Conservation (phyloP, 2,329 filamentous ascomycete species). For the Colletotrichum tropicicola region DNA sequence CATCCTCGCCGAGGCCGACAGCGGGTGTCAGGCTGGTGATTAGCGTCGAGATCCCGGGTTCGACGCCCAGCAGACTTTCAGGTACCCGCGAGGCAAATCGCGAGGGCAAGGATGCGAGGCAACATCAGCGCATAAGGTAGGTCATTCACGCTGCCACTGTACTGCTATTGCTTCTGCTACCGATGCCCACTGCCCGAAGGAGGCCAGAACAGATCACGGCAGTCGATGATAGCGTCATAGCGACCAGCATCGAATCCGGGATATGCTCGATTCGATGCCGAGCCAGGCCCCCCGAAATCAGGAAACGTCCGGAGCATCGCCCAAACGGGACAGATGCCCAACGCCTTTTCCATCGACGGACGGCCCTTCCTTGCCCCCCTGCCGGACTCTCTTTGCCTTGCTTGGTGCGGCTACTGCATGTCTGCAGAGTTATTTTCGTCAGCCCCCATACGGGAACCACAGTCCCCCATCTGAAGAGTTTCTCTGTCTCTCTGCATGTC, state of each 20-base stretch:
- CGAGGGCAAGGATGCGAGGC: background rate
- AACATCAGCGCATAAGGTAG: too few species aligned
- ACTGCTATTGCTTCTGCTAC: too few species aligned
- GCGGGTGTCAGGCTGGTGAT: background rate
- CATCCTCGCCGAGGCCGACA: too few species aligned
- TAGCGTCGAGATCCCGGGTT: conserved; percentile 16
- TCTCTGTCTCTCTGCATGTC: too few species aligned
- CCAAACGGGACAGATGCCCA: conserved; percentile 11
- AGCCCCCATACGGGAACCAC: conserved; percentile 2
- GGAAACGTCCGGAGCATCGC: conserved; percentile 1
- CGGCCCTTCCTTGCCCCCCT: background rate
- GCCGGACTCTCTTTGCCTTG: background rate
- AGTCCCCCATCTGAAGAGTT: too few species aligned
- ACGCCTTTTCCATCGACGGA: too few species aligned
- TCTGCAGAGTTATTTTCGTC: background rate
- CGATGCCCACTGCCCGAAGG: too few species aligned
- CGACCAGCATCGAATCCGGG: conserved; percentile 1
- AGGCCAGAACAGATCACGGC: background rate
- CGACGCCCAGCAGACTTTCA: conserved; percentile 17
- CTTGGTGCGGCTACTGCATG: background rate
- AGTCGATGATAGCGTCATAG: conserved; percentile 18
- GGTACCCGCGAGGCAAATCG: conserved; percentile 25
- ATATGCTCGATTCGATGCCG: background rate
- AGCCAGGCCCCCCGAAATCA: conserved; percentile 12
- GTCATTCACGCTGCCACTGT: too few species aligned